phyloP scores from a whole-genome alignment of 2,329 filamentous ascomycete species.

The Colletotrichum sp. region DNA sequence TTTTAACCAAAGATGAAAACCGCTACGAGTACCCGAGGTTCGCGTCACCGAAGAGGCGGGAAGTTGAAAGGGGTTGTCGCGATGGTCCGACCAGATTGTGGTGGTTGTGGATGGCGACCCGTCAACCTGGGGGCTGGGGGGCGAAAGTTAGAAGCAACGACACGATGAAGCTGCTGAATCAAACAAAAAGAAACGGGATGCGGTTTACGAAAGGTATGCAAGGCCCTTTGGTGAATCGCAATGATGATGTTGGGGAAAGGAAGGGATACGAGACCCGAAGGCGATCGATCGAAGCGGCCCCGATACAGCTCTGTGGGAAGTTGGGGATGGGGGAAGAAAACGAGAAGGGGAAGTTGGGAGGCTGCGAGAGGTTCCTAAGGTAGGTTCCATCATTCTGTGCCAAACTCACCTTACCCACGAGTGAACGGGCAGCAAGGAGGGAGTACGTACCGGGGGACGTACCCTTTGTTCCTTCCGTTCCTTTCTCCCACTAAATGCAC shows the following conservation, averaged over 20 bases:
- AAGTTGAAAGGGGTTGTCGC: not conserved
- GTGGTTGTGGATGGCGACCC: constrained; percentile 21
- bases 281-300: constrained; percentile 21
- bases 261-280: constrained; percentile 19
- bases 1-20: not conserved
- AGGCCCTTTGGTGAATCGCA: not conserved
- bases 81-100: constrained; percentile 17
- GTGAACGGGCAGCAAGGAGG: constrained; percentile 34
- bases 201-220: not conserved
- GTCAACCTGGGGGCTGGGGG: constrained; percentile 15
- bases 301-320: constrained; percentile 15
- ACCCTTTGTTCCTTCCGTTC: constrained; percentile 17
- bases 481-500: not conserved
- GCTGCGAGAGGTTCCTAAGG: constrained; percentile 28
- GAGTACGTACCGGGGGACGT: constrained; percentile 6
- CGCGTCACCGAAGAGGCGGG: not conserved
- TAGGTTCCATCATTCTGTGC: constrained; percentile 33
- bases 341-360: constrained; percentile 43
- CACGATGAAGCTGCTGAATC: not conserved
- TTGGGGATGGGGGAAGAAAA: constrained; percentile 36
- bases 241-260: constrained; percentile 23
- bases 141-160: not conserved
- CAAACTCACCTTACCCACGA: constrained; percentile 50
- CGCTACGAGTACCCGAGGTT: not conserved
- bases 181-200: not conserved